These are phyloP conservation scores for Plasmodium malariae DNA, from an alignment of 169 alveolate genomes.

Conservation along the genomic window DNA sequence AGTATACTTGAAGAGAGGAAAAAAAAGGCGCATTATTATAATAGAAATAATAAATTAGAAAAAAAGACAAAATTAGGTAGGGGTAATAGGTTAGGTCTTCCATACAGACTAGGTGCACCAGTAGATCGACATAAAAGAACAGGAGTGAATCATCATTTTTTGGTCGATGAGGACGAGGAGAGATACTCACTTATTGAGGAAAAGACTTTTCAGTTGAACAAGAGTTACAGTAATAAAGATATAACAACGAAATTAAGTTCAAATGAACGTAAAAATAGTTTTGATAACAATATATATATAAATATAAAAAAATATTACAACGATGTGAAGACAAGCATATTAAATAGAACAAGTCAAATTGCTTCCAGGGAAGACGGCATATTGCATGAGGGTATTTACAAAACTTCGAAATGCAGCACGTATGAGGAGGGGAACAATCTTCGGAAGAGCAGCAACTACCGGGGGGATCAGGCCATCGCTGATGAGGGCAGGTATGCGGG, in stretches of 20 bases:
- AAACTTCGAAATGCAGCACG: conserved; percentile 17
- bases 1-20: background rate
- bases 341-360: conserved; percentile 6
- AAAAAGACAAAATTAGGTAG: no score
- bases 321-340: conserved; percentile 18
- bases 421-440: conserved; percentile 6
- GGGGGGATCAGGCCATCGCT: background rate
- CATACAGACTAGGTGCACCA: background rate
- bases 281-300: conserved; percentile 17
- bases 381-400: conserved; percentile 13
- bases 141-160: no score
- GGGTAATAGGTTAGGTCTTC: background rate
- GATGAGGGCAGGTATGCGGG: background rate
- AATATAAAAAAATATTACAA: conserved; percentile 56
- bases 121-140: no score
- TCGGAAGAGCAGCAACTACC: background rate
- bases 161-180: no score
- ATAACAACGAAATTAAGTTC: background rate
- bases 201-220: no score
- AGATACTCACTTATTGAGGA: no score
- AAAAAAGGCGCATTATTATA: conserved; percentile 9
- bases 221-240: background rate
- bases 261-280: background rate
- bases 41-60: no score
- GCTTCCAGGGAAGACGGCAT: conserved; percentile 11